These are phyloP conservation scores for Penicillium frequentans DNA, from an alignment of 2,329 filamentous ascomycete species.

Conservation along the genomic window DNA sequence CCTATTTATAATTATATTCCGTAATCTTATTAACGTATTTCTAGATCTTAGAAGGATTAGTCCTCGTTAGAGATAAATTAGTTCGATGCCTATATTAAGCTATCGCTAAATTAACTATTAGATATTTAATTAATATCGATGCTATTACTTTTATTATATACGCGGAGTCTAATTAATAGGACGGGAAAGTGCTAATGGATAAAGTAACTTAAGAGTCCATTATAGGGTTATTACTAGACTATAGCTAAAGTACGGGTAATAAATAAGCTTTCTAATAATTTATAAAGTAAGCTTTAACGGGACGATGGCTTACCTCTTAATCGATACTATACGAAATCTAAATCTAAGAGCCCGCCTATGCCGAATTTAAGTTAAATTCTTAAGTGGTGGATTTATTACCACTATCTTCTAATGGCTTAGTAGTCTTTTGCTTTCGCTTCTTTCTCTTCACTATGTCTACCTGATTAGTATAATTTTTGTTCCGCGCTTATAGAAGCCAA, in stretches of 20 bases:
- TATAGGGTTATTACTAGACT: neutral
- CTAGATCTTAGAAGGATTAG: neutral
- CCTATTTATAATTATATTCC: constrained; percentile 1
- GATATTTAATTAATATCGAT: neutral
- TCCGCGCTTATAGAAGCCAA: too few relatives aligned
- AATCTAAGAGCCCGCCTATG: too few relatives aligned
- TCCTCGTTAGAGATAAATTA: neutral
- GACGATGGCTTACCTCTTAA: too few relatives aligned
- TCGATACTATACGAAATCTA: too few relatives aligned
- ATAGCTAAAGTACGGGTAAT: neutral
- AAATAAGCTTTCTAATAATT: too few relatives aligned
- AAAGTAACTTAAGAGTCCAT: neutral
- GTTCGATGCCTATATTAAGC: neutral
- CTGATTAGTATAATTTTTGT: too few relatives aligned
- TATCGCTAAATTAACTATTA: neutral
- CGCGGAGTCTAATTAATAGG: neutral
- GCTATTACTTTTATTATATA: neutral
- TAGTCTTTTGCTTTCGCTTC: too few relatives aligned
- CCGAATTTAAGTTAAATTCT: too few relatives aligned
- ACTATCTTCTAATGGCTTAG: too few relatives aligned
- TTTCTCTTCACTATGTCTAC: too few relatives aligned
- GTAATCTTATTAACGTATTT: constrained; percentile 4
- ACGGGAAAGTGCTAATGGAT: neutral
- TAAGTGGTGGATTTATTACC: too few relatives aligned
- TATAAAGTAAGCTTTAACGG: too few relatives aligned